Conservation (phyloP, 1,284 basidiomycete species). For the Thecaphora thlaspeos region DNA sequence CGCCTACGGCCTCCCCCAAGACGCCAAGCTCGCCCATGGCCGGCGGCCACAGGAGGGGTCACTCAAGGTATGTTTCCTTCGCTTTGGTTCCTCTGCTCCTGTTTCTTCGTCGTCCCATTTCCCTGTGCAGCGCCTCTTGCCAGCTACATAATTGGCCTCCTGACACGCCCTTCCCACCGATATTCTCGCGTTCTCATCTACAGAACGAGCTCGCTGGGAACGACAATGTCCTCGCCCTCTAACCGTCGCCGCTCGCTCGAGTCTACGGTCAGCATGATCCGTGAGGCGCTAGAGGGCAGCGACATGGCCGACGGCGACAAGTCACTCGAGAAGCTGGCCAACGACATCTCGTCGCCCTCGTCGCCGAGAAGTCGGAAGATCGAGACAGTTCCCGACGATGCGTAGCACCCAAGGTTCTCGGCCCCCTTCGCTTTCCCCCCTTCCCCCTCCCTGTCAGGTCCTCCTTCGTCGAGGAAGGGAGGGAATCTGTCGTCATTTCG, state of each 20-base stretch:
- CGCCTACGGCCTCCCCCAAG: slow-evolving; percentile 19
- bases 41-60: slow-evolving; percentile 34
- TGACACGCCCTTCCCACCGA: too few relatives aligned
- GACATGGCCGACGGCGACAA: slow-evolving; percentile 44
- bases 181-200: too few relatives aligned
- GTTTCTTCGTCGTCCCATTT: not conserved
- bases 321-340: slow-evolving; percentile 44
- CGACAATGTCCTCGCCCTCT: slow-evolving; percentile 92
- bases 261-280: slow-evolving; percentile 92
- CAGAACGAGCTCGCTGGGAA: slow-evolving; percentile 85
- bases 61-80: slow-evolving; percentile 13
- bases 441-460: too few relatives aligned
- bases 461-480: too few relatives aligned
- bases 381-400: too few relatives aligned
- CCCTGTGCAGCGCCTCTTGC: not conserved
- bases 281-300: slow-evolving; percentile 60
- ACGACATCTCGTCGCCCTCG: slow-evolving; percentile 41
- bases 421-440: too few relatives aligned
- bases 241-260: slow-evolving; percentile 88
- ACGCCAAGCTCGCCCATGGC: slow-evolving; percentile 37
- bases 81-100: not conserved
- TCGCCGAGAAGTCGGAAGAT: slow-evolving; percentile 11
- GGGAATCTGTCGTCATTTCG: too few relatives aligned
- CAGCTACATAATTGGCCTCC: too few relatives aligned
- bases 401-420: too few relatives aligned